These are phyloP conservation scores for Neonectria coccinea DNA, from an alignment of 2,329 filamentous ascomycete genomes.

Conservation along the genomic window DNA sequence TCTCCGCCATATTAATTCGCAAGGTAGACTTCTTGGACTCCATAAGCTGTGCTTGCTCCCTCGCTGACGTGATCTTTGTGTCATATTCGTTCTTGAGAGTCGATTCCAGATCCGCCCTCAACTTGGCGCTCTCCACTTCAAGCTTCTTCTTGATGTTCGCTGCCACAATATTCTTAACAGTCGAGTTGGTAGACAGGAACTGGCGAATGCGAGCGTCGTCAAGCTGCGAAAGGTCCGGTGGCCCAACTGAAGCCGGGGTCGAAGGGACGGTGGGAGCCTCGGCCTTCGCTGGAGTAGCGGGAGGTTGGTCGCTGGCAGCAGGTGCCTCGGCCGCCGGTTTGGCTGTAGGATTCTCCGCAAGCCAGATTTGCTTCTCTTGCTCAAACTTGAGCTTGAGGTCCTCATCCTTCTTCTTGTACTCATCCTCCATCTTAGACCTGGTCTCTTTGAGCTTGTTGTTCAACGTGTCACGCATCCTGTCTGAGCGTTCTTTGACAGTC, in stretches of 20 bases:
- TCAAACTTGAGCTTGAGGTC: slow-evolving; percentile 68
- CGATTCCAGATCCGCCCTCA: slow-evolving; percentile 64
- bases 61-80: slow-evolving; percentile 64
- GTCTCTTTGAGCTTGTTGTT: slow-evolving; percentile 79
- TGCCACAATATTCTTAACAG: slow-evolving; percentile 68
- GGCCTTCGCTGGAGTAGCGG: slow-evolving; percentile 56
- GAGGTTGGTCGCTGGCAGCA: slow-evolving; percentile 37
- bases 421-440: slow-evolving; percentile 63
- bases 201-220: slow-evolving; percentile 68
- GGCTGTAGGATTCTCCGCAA: slow-evolving; percentile 61
- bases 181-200: slow-evolving; percentile 67
- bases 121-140: slow-evolving; percentile 71
- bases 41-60: slow-evolving; percentile 76
- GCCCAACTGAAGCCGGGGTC: slow-evolving; percentile 50
- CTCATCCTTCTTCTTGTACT: slow-evolving; percentile 65
- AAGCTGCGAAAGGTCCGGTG: slow-evolving; percentile 60
- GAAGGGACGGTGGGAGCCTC: slow-evolving; percentile 51
- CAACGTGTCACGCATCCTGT: slow-evolving; percentile 75
- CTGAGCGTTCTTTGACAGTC: slow-evolving; percentile 73
- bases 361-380: slow-evolving; percentile 72
- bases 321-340: slow-evolving; percentile 41
- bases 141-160: slow-evolving; percentile 78
- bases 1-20: slow-evolving; percentile 83
- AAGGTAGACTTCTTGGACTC: slow-evolving; percentile 79
- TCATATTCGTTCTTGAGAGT: slow-evolving; percentile 66